These are phyloP conservation scores for Symbiodinium natans DNA, from an alignment of 73 alveolate species.

Conservation along the genomic window DNA sequence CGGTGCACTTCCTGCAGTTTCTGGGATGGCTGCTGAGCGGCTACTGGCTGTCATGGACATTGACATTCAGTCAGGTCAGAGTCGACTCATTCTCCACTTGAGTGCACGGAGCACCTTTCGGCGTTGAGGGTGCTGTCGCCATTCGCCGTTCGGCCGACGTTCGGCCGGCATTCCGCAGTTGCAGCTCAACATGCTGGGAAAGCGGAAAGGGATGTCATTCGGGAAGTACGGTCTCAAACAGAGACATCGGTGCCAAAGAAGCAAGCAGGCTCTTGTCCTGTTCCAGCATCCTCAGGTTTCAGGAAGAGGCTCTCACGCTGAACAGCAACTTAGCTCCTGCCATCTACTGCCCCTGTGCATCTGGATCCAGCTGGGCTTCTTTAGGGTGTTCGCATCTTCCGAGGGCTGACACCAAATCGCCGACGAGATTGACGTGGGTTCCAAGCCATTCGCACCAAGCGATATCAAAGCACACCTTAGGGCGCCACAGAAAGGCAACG, in stretches of 20 bases:
- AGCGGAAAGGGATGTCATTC: neutral
- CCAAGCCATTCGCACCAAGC: conserved; percentile 21
- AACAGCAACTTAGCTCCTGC: too few relatives aligned
- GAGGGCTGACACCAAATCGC: neutral
- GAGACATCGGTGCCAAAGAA: neutral
- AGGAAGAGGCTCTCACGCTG: neutral
- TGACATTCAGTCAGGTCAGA: too few relatives aligned
- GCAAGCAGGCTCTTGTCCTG: neutral
- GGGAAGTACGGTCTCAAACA: neutral
- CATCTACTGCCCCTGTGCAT: too few relatives aligned
- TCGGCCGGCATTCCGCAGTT: too few relatives aligned
- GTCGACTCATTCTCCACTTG: too few relatives aligned
- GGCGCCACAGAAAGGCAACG: neutral
- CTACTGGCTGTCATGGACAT: too few relatives aligned
- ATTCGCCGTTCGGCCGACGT: too few relatives aligned
- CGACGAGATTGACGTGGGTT: neutral
- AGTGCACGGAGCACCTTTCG: too few relatives aligned
- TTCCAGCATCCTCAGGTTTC: neutral
- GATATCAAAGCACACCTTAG: neutral
- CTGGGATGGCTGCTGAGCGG: too few relatives aligned
- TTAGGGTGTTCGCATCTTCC: neutral
- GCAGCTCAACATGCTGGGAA: too few relatives aligned
- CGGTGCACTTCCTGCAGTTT: too few relatives aligned
- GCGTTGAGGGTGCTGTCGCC: too few relatives aligned
- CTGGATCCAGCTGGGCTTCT: neutral